Evolutionary conservation across 139 green algal species (phyloP), one percentile per base, ranked within the genome.

Genomic region (Volvox reticuliferus): DNA sequence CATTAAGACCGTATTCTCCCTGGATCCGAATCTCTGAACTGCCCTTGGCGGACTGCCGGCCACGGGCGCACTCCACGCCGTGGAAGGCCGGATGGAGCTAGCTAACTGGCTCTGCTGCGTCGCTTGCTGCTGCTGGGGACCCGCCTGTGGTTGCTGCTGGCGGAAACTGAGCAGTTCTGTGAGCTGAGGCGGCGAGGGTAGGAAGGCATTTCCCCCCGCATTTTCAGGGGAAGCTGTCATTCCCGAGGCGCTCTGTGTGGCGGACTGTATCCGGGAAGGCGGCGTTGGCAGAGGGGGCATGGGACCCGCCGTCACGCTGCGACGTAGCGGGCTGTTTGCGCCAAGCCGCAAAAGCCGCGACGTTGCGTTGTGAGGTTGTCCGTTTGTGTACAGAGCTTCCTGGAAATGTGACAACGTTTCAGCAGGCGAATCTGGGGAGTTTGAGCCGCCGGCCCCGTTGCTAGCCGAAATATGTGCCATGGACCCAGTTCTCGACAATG

Each of bases 331-430:
- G 68, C 28, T 69, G 68, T 37, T n/a, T 1, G 83, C 68, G 30
- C 83, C 83, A 24, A 89, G 83, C 3, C 83, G 67, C 24, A 89
- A 37, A 5, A 89, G 83, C 16, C 83, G 67, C 2, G 67, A 81
- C 22, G 67, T 80, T 73, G 68, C 30, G 24, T 81, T 79, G 26
- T 68, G 67, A 20, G 83, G 83, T 1, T 69, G n/a, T 36, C 35
- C 67, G 26, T 80, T 89, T 1, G 37, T 17, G 36, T 89, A 80
- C 16, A 89, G 83, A 19, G 83, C 83, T 61, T 89, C 83, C 12
- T 80, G 83, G 68, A 89, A 81, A 14, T 68, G 33, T 6, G 68
- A 80, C 26, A 80, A 37, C 0, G 63, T 36, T 30, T 88, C 82
- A 28, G 82, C 35, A 22, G 79, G 18, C 44, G 30, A 17, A 21